Evolutionary conservation across 768 basidiomycete species (phyloP).

Genomic region (Leccinellum luteum): DNA sequence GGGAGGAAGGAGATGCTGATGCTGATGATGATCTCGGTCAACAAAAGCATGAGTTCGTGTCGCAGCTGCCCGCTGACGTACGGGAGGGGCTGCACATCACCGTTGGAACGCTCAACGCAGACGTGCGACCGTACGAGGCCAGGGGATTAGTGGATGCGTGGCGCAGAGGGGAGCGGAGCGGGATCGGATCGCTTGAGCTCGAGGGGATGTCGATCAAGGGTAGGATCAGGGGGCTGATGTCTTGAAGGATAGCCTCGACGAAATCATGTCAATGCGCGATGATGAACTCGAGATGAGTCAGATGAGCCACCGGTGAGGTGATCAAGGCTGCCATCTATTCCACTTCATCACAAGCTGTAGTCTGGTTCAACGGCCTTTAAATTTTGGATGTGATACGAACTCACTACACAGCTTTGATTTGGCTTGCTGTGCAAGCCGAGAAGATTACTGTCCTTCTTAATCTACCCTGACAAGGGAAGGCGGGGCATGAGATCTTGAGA

Average conservation of each 20-base stretch:
- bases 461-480: too few relatives aligned
- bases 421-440: too few relatives aligned
- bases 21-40: slow-evolving; percentile 30
- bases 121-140: slow-evolving; percentile 66
- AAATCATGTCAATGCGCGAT: background rate
- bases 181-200: slow-evolving; percentile 30
- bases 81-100: slow-evolving; percentile 74
- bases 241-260: background rate
- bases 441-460: too few relatives aligned
- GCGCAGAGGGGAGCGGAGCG: slow-evolving; percentile 35
- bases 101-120: slow-evolving; percentile 62
- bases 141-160: slow-evolving; percentile 59
- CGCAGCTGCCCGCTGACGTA: slow-evolving; percentile 44
- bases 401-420: too few relatives aligned
- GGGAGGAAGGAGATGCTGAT: slow-evolving; percentile 50
- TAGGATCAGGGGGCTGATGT: slow-evolving; percentile 27
- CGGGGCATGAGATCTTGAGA: too few relatives aligned
- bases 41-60: slow-evolving; percentile 47
- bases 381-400: too few relatives aligned
- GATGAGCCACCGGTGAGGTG: too few relatives aligned
- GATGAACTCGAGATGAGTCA: background rate
- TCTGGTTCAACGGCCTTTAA: too few relatives aligned
- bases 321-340: too few relatives aligned
- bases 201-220: slow-evolving; percentile 29
- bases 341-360: too few relatives aligned